These are phyloP conservation scores for Aureobasidium sp. DNA, from an alignment of 2,329 filamentous ascomycete species.

Conservation along the genomic window DNA sequence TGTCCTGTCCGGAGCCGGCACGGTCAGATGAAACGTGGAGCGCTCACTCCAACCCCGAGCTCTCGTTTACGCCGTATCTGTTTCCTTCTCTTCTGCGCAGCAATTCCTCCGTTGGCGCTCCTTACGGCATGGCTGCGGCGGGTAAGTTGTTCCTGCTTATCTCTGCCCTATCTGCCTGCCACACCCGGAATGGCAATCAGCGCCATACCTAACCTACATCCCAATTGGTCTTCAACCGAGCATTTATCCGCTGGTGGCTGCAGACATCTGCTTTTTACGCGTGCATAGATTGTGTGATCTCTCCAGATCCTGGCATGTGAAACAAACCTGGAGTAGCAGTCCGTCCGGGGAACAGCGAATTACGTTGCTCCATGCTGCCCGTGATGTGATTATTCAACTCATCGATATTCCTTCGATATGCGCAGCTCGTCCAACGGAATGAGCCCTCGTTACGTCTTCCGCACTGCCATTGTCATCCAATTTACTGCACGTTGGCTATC, in stretches of 20 bases:
- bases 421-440: neutral
- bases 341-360: constrained; percentile 7
- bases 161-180: constrained; percentile 8
- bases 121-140: neutral
- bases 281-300: constrained; percentile 2
- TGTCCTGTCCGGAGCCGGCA: neutral
- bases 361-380: neutral
- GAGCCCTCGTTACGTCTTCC: neutral
- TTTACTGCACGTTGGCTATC: neutral
- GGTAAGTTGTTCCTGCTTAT: constrained; percentile 10
- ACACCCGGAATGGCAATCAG: neutral
- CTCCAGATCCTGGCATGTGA: constrained; percentile 12
- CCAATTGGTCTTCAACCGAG: constrained; percentile 11
- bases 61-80: neutral
- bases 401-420: neutral
- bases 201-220: neutral
- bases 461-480: neutral
- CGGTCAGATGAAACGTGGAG: neutral
- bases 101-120: constrained; percentile 1
- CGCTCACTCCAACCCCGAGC: neutral
- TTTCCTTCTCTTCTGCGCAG: neutral
- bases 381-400: neutral
- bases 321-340: constrained; percentile 3
- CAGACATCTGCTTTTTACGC: neutral
- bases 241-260: constrained; percentile 8